These are phyloP conservation scores for Xanthoparmelia taractica DNA, from an alignment of 495 filamentous ascomycete genomes.

Conservation along the genomic window DNA sequence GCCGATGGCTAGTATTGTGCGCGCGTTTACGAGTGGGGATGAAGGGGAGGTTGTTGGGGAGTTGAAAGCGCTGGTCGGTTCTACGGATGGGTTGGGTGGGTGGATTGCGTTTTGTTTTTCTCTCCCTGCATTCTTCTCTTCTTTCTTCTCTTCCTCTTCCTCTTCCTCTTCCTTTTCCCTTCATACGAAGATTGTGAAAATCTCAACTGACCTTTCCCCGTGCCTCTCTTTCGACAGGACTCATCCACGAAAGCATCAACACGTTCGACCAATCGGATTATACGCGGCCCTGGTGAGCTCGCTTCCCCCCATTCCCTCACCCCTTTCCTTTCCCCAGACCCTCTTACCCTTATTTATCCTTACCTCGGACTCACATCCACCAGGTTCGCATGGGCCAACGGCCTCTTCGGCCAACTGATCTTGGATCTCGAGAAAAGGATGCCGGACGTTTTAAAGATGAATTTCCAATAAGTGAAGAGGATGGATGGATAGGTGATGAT, in stretches of 20 bases:
- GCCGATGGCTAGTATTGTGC: constrained; percentile 52
- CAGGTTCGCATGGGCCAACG: constrained; percentile 62
- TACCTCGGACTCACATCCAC: too few relatives aligned
- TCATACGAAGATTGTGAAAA: too few relatives aligned
- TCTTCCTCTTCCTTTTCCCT: neutral
- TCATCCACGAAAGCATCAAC: constrained; percentile 56
- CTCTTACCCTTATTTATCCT: too few relatives aligned
- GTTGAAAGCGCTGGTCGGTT: constrained; percentile 41
- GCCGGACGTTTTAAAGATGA: constrained; percentile 5
- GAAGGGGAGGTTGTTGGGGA: constrained; percentile 42
- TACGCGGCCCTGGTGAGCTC: constrained; percentile 51
- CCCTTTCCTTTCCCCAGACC: too few relatives aligned
- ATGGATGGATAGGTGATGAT: too few relatives aligned
- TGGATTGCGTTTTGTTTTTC: too few relatives aligned
- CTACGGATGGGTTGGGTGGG: constrained; percentile 38
- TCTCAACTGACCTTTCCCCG: neutral
- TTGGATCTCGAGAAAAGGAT: constrained; percentile 40
- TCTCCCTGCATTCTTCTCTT: too few relatives aligned
- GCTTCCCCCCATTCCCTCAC: too few relatives aligned
- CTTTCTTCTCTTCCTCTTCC: neutral
- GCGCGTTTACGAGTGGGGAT: constrained; percentile 47
- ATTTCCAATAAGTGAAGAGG: neutral
- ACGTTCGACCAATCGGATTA: constrained; percentile 42
- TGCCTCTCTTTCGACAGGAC: constrained; percentile 28
- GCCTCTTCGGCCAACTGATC: constrained; percentile 58